These are phyloP conservation scores for Phytopythium chamaehyphon DNA, from an alignment of 352 stramenopile genomes.

Conservation along the genomic window DNA sequence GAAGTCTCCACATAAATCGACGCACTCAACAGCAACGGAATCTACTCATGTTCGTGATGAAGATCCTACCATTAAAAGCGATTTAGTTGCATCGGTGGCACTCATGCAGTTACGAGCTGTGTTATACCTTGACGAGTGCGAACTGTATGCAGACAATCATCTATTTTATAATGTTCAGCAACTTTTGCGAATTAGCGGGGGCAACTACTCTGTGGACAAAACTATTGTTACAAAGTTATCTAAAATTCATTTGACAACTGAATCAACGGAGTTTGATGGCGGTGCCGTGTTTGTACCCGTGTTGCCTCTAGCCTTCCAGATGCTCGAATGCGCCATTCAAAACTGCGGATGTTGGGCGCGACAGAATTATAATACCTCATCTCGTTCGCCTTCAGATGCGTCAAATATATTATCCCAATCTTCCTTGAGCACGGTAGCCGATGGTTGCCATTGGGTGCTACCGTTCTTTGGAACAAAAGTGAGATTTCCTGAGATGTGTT, in stretches of 20 bases:
- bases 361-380: neutral
- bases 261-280: conserved; percentile 59
- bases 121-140: conserved; percentile 46
- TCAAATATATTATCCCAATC: no score
- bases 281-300: conserved; percentile 61
- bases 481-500: conserved; percentile 28
- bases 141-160: conserved; percentile 40
- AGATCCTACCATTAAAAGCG: no score
- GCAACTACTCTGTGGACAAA: conserved; percentile 5
- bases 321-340: conserved; percentile 64
- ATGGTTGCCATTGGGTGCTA: neutral
- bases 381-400: no score
- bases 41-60: no score
- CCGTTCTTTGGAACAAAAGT: conserved; percentile 2
- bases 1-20: neutral
- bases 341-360: conserved; percentile 36
- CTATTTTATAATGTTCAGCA: conserved; percentile 30
- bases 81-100: no score
- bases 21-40: neutral
- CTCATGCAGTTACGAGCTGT: conserved; percentile 24
- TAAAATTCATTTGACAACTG: conserved; percentile 46
- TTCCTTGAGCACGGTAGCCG: neutral
- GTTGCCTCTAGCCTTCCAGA: conserved; percentile 60
- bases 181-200: conserved; percentile 12
- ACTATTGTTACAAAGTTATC: conserved; percentile 27